Conservation (phyloP, 495 filamentous ascomycete species). For the Aspergillus funiculosus region DNA sequence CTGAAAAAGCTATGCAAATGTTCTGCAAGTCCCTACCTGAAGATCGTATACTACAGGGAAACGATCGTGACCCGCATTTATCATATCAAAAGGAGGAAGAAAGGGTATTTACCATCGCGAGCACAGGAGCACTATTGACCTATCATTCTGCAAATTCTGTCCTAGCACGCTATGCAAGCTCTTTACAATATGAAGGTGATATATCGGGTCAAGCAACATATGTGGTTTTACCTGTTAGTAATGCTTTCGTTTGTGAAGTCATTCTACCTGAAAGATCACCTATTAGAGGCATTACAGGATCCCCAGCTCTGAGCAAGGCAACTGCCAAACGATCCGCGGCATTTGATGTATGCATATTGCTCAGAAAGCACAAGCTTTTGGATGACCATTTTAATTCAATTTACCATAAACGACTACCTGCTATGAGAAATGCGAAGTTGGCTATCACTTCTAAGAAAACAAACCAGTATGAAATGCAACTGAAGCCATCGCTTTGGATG, state of each 20-base stretch:
- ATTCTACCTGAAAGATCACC: constrained; percentile 74
- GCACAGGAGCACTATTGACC: constrained; percentile 74
- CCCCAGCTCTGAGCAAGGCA: constrained; percentile 55
- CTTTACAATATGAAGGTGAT: constrained; percentile 58
- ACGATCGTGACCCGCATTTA: constrained; percentile 51
- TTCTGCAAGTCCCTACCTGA: constrained; percentile 75
- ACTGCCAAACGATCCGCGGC: constrained; percentile 87
- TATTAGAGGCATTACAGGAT: constrained; percentile 58
- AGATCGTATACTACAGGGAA: constrained; percentile 63
- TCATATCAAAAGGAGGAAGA: constrained; percentile 51
- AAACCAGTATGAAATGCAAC: constrained; percentile 66
- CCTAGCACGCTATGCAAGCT: constrained; percentile 58
- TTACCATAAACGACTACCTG: constrained; percentile 66
- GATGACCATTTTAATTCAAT: constrained; percentile 68
- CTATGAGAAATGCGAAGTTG: constrained; percentile 85
- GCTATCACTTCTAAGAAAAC: constrained; percentile 73
- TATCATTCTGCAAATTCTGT: constrained; percentile 64
- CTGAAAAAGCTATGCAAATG: constrained; percentile 55
- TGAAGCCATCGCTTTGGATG: constrained; percentile 78
- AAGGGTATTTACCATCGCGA: constrained; percentile 54
- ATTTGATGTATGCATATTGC: constrained; percentile 71
- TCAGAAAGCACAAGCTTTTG: constrained; percentile 61
- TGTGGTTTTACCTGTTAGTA: constrained; percentile 48
- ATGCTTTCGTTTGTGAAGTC: constrained; percentile 72
- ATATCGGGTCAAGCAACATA: constrained; percentile 54